Evolutionary conservation across 2,329 filamentous ascomycete species (phyloP), one percentile per base, ranked within the genome.

Genomic region (Amylocarpus encephaloides): DNA sequence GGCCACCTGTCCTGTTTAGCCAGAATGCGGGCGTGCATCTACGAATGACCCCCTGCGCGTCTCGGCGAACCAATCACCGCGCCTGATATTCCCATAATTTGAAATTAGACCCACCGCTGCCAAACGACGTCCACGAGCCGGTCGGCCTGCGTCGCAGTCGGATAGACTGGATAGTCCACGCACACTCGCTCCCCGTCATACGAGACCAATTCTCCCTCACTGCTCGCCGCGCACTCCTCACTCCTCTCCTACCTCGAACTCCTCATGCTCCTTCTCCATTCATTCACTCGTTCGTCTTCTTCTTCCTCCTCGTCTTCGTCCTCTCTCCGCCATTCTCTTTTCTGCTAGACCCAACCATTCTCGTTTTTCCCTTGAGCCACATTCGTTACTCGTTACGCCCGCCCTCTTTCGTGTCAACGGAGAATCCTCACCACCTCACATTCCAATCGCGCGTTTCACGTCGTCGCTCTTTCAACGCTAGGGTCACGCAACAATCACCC

Each of bases 331-430:
- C 22, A 26, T 16, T 40, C 38, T 40, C 18, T 18, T 40, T 40
- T 40, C 38, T 40, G 38, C 38, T 40, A 40, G 19, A 16, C 6
- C 13, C 34, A 26, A 26, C 22, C 34, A 36, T 13, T 39, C 16
- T 18, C n/a, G n/a, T 19, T 40, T 40, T 36, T 50, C 45, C 35
- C 43, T 50, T 32, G n/a, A 52, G 53, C 50, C 50, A 55, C 53
- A 55, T 39, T 55, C 53, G 53, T 55, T 55, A 55, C n/a, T n/a
- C n/a, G n/a, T n/a, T n/a, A n/a, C n/a, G n/a, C n/a, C n/a, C 49
- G 53, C 47, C 53, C 53, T 49, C 46, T 50, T 38, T 46, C 29
- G 33, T 38, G 19, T 18, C 45, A 47, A 29, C 41, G 15, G 22
- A 26, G 22, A 26, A 40, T 18, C 12, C 10, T 13, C 34, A 36